phyloP scores from a whole-genome alignment of 2,329 filamentous ascomycete genomes.

The Thelonectria olida region DNA sequence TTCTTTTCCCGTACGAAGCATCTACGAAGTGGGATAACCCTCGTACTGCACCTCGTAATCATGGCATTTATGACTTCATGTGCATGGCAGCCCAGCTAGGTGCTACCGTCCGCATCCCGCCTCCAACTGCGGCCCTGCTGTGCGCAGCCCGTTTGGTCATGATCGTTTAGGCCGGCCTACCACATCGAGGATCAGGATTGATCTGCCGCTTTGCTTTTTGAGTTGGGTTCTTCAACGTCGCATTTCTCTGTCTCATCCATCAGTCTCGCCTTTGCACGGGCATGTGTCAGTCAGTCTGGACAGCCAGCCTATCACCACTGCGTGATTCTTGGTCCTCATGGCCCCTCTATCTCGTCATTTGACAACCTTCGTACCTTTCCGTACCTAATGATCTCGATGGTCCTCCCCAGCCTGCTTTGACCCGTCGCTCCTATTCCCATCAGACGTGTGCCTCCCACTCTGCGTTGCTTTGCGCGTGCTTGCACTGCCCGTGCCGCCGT shows the following conservation, averaged over 20 bases:
- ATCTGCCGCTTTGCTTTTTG: slow-evolving; percentile 1
- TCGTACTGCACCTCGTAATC: not conserved
- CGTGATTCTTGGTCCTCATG: slow-evolving; percentile 13
- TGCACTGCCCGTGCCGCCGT: slow-evolving; percentile 10
- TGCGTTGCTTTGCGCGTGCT: not conserved
- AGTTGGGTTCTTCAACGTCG: slow-evolving; percentile 2
- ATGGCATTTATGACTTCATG: not conserved
- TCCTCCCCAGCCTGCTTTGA: not conserved
- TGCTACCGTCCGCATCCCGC: slow-evolving; percentile 2
- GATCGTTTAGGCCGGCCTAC: slow-evolving; percentile 6
- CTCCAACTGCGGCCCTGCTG: not conserved
- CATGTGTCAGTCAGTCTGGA: not conserved
- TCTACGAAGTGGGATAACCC: too few relatives aligned
- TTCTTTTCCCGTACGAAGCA: not conserved
- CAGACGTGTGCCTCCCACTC: slow-evolving; percentile 5
- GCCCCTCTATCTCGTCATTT: slow-evolving; percentile 6
- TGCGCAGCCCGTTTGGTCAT: slow-evolving; percentile 3
- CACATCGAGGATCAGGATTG: not conserved
- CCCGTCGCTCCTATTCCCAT: slow-evolving; percentile 6
- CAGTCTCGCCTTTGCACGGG: slow-evolving; percentile 4
- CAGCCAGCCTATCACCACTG: slow-evolving; percentile 7
- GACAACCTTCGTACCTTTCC: not conserved
- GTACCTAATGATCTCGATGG: not conserved
- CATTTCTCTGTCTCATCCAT: not conserved
- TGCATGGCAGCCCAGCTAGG: too few relatives aligned